A percentile compares a stretch with the other conserved stretches of the same genome.
phyloP scores from a whole-genome alignment of 768 basidiomycete genomes.

The Bullera alba region DNA sequence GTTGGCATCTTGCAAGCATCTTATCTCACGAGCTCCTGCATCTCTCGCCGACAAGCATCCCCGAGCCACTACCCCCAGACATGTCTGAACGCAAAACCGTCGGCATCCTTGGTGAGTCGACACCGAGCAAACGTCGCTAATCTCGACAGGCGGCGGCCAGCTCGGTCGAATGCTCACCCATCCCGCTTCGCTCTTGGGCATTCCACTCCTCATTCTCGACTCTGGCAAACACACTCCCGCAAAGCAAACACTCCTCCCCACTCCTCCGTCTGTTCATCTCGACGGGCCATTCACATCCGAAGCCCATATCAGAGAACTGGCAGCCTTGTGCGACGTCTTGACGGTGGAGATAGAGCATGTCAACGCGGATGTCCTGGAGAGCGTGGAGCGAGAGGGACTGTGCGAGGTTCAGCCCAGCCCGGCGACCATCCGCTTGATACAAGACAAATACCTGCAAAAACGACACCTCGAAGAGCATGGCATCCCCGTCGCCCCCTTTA shows the following conservation, averaged over 20 bases:
- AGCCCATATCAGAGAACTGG: conserved; percentile 69
- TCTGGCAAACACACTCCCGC: conserved; percentile 73
- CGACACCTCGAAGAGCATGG: conserved; percentile 53
- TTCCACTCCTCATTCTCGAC: conserved; percentile 78
- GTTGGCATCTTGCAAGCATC: no score
- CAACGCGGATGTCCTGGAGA: conserved; percentile 63
- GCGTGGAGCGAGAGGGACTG: conserved; percentile 42
- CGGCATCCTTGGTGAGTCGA: conserved; percentile 42
- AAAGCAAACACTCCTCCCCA: conserved; percentile 66
- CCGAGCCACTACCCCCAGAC: no score
- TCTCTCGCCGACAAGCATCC: no score
- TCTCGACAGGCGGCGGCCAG: conserved; percentile 75
- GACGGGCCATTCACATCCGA: conserved; percentile 85
- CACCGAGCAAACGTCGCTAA: background rate
- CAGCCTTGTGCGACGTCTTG: conserved; percentile 70
- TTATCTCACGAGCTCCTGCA: no score
- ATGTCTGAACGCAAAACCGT: conserved; percentile 43
- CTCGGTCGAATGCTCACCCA: conserved; percentile 93
- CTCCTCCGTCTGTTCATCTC: conserved; percentile 55
- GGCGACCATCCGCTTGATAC: conserved; percentile 73
- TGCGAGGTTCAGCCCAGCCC: conserved; percentile 66
- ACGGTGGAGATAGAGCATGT: conserved; percentile 98
- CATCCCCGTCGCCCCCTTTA: conserved; percentile 58
- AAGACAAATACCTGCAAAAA: conserved; percentile 67
- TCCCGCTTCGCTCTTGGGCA: conserved; percentile 77